These are phyloP conservation scores for Citrus inodora DNA, from an alignment of 345 rosid species.

Conservation along the genomic window DNA sequence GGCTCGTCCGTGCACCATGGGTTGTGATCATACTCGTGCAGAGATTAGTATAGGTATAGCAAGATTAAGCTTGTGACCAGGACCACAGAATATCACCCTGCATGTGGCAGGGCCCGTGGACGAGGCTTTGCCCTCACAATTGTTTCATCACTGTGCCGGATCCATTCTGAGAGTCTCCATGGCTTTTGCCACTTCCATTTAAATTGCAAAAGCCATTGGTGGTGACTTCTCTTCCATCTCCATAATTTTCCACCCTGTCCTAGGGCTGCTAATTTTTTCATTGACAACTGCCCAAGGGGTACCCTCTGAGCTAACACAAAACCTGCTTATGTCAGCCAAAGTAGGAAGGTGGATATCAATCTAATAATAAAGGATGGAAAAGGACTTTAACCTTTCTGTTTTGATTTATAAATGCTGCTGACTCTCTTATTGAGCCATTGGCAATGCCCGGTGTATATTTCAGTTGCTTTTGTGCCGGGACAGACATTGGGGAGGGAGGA, in stretches of 20 bases:
- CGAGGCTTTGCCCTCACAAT: constrained; percentile 69
- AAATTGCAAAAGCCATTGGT: constrained; percentile 94
- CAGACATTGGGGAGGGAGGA: constrained; percentile 65
- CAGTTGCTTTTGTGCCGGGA: constrained; percentile 91
- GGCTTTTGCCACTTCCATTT: constrained; percentile 99
- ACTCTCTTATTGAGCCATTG: constrained; percentile 55
- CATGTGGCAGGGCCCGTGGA: constrained; percentile 39
- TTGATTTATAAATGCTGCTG: constrained; percentile 63
- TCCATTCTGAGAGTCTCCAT: constrained; percentile 95
- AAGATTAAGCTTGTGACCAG: constrained; percentile 11
- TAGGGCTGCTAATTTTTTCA: constrained; percentile 57
- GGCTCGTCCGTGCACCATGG: constrained; percentile 22
- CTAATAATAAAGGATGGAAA: constrained; percentile 1
- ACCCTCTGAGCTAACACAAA: constrained; percentile 63
- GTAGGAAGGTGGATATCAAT: constrained; percentile 4
- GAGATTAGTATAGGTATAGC: constrained; percentile 23
- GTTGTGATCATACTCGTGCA: constrained; percentile 24
- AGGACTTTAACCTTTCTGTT: constrained; percentile 55
- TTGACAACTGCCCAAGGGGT: constrained; percentile 74
- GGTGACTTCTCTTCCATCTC: constrained; percentile 99
- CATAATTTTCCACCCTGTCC: constrained; percentile 89
- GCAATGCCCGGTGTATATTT: constrained; percentile 87
- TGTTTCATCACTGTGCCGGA: constrained; percentile 82
- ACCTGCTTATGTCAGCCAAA: constrained; percentile 11
- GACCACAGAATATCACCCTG: constrained; percentile 25